Evolutionary conservation across 257 asterid genomes (phyloP).

Genomic region (Solanum lycopersicoides): DNA sequence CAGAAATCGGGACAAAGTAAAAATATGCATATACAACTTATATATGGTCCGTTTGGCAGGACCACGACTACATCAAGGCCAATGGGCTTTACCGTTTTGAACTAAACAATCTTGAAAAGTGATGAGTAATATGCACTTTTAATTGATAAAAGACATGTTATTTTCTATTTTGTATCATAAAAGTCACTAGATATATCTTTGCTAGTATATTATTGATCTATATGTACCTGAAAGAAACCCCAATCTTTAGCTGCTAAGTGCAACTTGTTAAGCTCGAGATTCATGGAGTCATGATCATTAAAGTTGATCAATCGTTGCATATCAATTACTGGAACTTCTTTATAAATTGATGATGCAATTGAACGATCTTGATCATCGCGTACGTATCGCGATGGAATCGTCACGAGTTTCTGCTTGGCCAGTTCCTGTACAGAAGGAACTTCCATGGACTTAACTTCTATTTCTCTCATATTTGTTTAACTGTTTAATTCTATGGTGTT

Average conservation of each 20-base stretch:
- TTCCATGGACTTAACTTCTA: slow-evolving; percentile 9
- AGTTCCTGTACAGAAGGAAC: slow-evolving; percentile 57
- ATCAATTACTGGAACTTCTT: slow-evolving; percentile 33
- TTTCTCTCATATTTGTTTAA: neutral
- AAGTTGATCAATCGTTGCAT: slow-evolving; percentile 12
- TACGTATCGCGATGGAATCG: slow-evolving; percentile 35
- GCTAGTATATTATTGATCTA: too few species aligned
- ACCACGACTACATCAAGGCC: too few species aligned
- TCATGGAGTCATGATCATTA: neutral
- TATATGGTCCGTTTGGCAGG: too few species aligned
- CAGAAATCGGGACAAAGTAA: too few species aligned
- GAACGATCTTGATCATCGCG: slow-evolving; percentile 18
- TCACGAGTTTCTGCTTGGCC: slow-evolving; percentile 17
- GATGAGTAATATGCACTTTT: too few species aligned
- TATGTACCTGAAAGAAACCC: slow-evolving; percentile 55
- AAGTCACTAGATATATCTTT: too few species aligned
- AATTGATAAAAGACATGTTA: too few species aligned
- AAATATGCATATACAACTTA: too few species aligned
- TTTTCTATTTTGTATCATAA: too few species aligned
- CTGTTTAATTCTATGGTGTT: too few species aligned
- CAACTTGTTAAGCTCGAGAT: slow-evolving; percentile 32
- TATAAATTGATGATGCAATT: neutral
- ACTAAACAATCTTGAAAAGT: too few species aligned
- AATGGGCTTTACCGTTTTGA: too few species aligned
- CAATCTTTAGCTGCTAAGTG: slow-evolving; percentile 40